These are phyloP conservation scores for Hymenotorrendiella dingleyae DNA, from an alignment of 2,329 filamentous ascomycete genomes.

Conservation along the genomic window DNA sequence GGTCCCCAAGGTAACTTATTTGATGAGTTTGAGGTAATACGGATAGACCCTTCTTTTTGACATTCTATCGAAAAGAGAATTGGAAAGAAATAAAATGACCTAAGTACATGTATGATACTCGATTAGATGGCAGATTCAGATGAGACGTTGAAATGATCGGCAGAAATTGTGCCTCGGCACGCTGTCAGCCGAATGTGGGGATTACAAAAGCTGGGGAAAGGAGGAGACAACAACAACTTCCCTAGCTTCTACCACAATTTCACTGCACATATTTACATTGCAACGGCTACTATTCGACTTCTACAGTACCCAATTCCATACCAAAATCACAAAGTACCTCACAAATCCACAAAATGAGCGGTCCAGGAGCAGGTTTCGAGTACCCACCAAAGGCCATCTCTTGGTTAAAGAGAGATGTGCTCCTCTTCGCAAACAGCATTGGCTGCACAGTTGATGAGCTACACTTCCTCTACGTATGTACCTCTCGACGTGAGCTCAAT, in stretches of 20 bases:
- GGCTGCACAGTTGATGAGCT: conserved; percentile 78
- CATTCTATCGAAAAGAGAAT: no score
- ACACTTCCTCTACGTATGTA: conserved; percentile 77
- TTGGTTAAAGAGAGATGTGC: conserved; percentile 81
- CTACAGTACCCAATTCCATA: not conserved
- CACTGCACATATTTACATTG: no score
- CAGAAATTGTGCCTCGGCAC: not conserved
- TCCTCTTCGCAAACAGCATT: conserved; percentile 88
- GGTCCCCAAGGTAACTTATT: no score
- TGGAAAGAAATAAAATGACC: no score
- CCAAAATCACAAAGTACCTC: not conserved
- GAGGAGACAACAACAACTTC: not conserved
- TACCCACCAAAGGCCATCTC: conserved; percentile 70
- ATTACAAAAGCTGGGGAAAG: not conserved
- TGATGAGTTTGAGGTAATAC: no score
- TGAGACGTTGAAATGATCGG: no score
- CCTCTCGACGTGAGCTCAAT: no score
- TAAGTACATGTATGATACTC: not conserved
- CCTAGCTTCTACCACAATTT: not conserved
- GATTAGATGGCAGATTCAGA: not conserved
- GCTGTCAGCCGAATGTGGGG: not conserved
- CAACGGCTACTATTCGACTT: not conserved
- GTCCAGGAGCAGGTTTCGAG: conserved; percentile 63
- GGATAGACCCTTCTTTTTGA: no score
- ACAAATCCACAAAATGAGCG: conserved; percentile 22